A percentile compares a stretch with the other conserved stretches of the same genome.
Conservation (phyloP, 139 green algal species). For the Protoeuglena noctilucae region DNA sequence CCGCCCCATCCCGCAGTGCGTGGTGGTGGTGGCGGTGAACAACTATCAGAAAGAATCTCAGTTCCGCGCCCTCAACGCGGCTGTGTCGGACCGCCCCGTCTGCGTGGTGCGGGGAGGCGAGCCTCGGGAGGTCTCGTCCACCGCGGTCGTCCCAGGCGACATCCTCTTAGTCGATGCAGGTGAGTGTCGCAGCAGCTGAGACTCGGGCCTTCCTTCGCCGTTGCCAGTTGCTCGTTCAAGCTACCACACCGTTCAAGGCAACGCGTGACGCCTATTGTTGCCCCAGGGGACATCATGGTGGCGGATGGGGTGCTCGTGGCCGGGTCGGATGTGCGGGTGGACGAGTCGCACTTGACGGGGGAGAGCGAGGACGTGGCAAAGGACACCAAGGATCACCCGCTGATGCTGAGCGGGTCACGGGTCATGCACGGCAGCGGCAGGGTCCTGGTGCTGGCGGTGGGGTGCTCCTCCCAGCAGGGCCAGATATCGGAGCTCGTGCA, state of each 20-base stretch:
- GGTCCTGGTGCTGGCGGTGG: constrained; percentile 64
- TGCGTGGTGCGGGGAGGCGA: background rate
- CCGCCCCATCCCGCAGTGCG: too few relatives aligned
- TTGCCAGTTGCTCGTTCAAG: too few relatives aligned
- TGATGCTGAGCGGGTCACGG: background rate
- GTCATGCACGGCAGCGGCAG: constrained; percentile 47
- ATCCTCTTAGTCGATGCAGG: constrained; percentile 53
- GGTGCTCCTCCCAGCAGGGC: constrained; percentile 45
- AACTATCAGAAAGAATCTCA: constrained; percentile 78
- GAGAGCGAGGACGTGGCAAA: constrained; percentile 52
- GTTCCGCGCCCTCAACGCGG: constrained; percentile 56
- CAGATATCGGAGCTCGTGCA: constrained; percentile 10
- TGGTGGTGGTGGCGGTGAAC: constrained; percentile 48
- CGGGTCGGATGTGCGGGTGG: constrained; percentile 46
- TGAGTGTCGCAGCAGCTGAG: too few relatives aligned
- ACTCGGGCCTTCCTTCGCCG: too few relatives aligned
- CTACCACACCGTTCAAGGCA: too few relatives aligned
- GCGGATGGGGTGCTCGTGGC: constrained; percentile 53
- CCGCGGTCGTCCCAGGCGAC: constrained; percentile 58
- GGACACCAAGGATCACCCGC: constrained; percentile 5
- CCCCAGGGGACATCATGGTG: constrained; percentile 71
- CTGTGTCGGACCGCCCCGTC: constrained; percentile 42
- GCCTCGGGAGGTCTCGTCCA: background rate
- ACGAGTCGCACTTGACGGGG: constrained; percentile 64
- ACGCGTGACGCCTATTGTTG: too few relatives aligned